Evolutionary conservation across 768 basidiomycete species (phyloP).

Genomic region (Boletus subparvulus): DNA sequence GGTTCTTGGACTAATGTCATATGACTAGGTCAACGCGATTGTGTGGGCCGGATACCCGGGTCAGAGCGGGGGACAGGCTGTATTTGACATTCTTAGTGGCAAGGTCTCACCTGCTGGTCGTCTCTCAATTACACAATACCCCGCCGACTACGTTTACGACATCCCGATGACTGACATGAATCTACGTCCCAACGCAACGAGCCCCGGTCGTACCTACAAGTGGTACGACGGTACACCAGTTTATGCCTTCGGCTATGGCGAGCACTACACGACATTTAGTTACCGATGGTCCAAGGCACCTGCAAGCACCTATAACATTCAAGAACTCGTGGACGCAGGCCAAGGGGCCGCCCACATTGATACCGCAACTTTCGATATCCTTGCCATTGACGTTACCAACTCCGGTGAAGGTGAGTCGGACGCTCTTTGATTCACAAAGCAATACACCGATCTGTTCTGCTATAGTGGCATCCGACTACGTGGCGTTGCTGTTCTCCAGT

Average conservation of each 20-base stretch:
- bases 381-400: constrained; percentile 49
- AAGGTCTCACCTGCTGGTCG: constrained; percentile 55
- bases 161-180: constrained; percentile 61
- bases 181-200: constrained; percentile 46
- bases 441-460: not conserved
- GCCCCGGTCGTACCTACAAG: constrained; percentile 57
- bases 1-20: not conserved
- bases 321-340: constrained; percentile 35
- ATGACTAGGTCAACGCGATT: constrained; percentile 45
- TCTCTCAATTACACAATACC: constrained; percentile 54
- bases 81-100: constrained; percentile 53
- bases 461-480: constrained; percentile 49
- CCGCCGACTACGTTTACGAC: constrained; percentile 45
- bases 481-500: constrained; percentile 51
- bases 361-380: constrained; percentile 47
- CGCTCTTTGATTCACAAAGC: not conserved
- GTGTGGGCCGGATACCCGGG: constrained; percentile 50
- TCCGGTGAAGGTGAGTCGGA: constrained; percentile 34
- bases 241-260: constrained; percentile 52
- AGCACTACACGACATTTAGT: constrained; percentile 53
- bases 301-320: constrained; percentile 40
- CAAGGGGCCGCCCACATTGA: constrained; percentile 34
- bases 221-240: constrained; percentile 56
- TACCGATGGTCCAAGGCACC: constrained; percentile 41
- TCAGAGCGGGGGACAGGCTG: constrained; percentile 45